Base-by-base conservation (phyloP, 2,329 filamentous ascomycete genomes). In the Didymellaceae sp. region DNA sequence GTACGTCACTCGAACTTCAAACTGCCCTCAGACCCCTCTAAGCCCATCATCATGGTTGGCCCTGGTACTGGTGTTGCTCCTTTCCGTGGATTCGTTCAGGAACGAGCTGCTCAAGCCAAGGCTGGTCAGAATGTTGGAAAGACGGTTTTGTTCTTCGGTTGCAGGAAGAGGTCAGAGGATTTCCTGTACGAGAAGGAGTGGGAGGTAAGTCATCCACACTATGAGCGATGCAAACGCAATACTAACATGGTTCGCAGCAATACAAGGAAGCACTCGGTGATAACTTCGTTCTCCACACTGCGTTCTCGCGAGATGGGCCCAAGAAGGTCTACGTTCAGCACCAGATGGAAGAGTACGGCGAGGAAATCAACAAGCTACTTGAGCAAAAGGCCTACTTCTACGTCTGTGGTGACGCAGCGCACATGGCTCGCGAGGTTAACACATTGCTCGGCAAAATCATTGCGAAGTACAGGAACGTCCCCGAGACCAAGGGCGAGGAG, bases 1-100 rank as follows among this genome's bases (percentile, higher is more conserved):
- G 86, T 99, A 52, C 90, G 94, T 59, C 93, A 97, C 78, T 97
- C 94, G 59, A 99, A 97, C 80, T 99, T 99, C 85, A 97, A 97
- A 80, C 85, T 99, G 22, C 94, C 94, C 7, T 97, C 94, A 13
- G 92, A 99, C 67, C 91, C 94, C 4, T 85, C 88, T 6, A 96
- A 95, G 77, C 94, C 94, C 22, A 80, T 99, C 64, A 96, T 99
- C 74, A 92, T 97, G 86, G 86, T 97, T 63, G 94, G 94, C 18
- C 94, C 94, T 10, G 94, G 94, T 70, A 97, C 94, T 44, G 94
- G 94, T 80, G 91, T 97, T 46, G 94, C 94, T 20, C 94, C 94
- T 14, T 97, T 99, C 86, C 87, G 94, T 61, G 94, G 83, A 6
- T 99, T 99, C 72, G 82, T 99, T 8, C 94, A 97, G 71, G 94